These are phyloP conservation scores for Botryosphaeria agaves DNA, from an alignment of 2,329 filamentous ascomycete genomes.

Conservation along the genomic window DNA sequence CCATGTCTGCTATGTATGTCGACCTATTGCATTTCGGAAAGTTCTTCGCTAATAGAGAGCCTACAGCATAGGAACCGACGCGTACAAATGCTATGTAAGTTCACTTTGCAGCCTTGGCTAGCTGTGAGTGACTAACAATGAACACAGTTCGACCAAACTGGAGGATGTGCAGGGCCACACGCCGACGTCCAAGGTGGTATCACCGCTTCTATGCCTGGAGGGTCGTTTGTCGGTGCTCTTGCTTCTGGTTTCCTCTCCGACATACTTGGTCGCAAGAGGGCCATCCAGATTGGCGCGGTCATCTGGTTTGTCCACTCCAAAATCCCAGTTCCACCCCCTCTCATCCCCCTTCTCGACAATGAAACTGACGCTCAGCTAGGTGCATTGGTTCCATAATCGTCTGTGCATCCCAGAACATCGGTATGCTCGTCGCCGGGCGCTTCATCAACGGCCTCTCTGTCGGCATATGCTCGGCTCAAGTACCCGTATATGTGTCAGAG, in stretches of 20 bases:
- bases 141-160: conserved; percentile 18
- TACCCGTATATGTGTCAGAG: conserved; percentile 52
- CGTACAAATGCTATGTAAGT: no score
- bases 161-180: conserved; percentile 33
- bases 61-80: no score
- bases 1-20: conserved; percentile 40
- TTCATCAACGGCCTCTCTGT: conserved; percentile 56
- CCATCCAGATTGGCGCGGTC: conserved; percentile 34
- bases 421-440: conserved; percentile 55
- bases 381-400: conserved; percentile 44
- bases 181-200: conserved; percentile 47
- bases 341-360: background rate
- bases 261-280: conserved; percentile 32
- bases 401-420: conserved; percentile 45
- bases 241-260: conserved; percentile 42
- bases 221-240: conserved; percentile 49
- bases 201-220: conserved; percentile 52
- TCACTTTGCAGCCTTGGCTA: conserved; percentile 47
- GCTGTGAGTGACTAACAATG: no score
- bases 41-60: no score
- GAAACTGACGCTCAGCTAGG: conserved; percentile 22
- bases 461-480: conserved; percentile 54
- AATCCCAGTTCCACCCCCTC: no score
- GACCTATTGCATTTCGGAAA: no score
- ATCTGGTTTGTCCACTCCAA: conserved; percentile 31